These are phyloP conservation scores for Sinapis alba DNA, from an alignment of 441 rosid genomes.

Conservation along the genomic window DNA sequence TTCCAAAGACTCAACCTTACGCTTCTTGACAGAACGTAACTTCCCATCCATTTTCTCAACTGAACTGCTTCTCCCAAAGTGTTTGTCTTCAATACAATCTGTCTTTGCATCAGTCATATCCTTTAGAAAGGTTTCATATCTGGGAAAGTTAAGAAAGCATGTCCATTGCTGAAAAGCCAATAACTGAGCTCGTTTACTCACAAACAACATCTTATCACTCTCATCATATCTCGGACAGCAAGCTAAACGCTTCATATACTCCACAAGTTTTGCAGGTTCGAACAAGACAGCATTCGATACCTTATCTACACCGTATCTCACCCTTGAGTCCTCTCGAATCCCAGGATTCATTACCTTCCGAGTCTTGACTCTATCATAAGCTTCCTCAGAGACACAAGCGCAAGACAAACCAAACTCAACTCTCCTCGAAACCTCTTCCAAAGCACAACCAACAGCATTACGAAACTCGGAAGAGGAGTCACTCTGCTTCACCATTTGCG, in stretches of 20 bases:
- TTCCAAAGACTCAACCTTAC: conserved; percentile 42
- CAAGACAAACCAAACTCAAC: conserved; percentile 70
- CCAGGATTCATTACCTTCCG: conserved; percentile 63
- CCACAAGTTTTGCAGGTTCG: conserved; percentile 50
- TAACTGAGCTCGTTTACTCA: conserved; percentile 52
- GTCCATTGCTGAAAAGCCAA: conserved; percentile 64
- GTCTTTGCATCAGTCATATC: conserved; percentile 20
- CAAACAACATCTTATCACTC: conserved; percentile 50
- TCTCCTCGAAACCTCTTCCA: conserved; percentile 74
- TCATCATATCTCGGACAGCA: conserved; percentile 37
- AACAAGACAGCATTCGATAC: conserved; percentile 45
- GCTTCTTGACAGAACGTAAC: no score
- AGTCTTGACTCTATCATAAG: conserved; percentile 40
- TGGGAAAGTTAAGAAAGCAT: conserved; percentile 49
- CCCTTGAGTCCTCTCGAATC: conserved; percentile 45
- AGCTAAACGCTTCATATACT: conserved; percentile 51
- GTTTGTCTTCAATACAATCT: conserved; percentile 44
- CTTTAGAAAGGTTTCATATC: neutral
- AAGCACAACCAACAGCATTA: conserved; percentile 63
- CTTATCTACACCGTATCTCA: conserved; percentile 48
- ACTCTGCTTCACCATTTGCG: conserved; percentile 62
- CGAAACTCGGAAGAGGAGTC: conserved; percentile 41
- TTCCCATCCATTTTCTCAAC: conserved; percentile 27
- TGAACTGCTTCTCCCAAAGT: conserved; percentile 15
- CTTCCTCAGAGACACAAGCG: conserved; percentile 54